Conservation (phyloP, 345 rosid genomes). For the Rhodamnia rubescens region DNA sequence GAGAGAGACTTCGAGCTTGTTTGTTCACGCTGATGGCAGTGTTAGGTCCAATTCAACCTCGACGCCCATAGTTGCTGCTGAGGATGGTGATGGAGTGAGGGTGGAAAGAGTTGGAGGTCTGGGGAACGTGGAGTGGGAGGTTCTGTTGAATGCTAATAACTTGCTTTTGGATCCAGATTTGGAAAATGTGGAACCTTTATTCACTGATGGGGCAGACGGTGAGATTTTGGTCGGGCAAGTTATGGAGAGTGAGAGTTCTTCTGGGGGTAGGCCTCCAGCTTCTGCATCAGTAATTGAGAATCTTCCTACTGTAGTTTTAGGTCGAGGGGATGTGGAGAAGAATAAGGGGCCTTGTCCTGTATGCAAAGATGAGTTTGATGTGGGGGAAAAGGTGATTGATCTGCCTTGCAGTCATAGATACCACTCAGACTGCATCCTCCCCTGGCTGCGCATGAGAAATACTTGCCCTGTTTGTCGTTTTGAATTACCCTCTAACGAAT, state of each 20-base stretch:
- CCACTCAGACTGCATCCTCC: constrained; percentile 77
- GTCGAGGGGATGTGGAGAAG: constrained; percentile 33
- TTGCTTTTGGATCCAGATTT: constrained; percentile 39
- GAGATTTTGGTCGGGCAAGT: constrained; percentile 75
- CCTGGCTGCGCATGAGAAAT: constrained; percentile 81
- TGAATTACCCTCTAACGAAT: constrained; percentile 82
- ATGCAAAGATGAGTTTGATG: constrained; percentile 64
- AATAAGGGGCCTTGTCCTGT: constrained; percentile 56
- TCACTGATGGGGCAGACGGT: constrained; percentile 54
- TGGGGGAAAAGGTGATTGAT: constrained; percentile 52
- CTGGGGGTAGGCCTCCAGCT: constrained; percentile 61
- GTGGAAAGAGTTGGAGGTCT: constrained; percentile 40
- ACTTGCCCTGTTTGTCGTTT: constrained; percentile 88
- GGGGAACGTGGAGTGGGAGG: constrained; percentile 69
- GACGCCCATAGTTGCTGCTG: constrained; percentile 40
- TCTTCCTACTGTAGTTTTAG: constrained; percentile 43
- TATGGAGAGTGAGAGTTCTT: constrained; percentile 50
- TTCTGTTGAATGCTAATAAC: constrained; percentile 54
- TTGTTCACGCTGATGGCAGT: constrained; percentile 51
- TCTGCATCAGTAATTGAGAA: constrained; percentile 44
- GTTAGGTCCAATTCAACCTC: constrained; percentile 48
- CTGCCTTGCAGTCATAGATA: constrained; percentile 76
- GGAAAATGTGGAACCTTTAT: constrained; percentile 24
- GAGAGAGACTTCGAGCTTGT: constrained; percentile 46
- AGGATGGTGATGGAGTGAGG: constrained; percentile 25